Evolutionary conservation across 768 basidiomycete genomes (phyloP), one percentile per base, ranked within the genome.

Genomic region (Suillus paluster): DNA sequence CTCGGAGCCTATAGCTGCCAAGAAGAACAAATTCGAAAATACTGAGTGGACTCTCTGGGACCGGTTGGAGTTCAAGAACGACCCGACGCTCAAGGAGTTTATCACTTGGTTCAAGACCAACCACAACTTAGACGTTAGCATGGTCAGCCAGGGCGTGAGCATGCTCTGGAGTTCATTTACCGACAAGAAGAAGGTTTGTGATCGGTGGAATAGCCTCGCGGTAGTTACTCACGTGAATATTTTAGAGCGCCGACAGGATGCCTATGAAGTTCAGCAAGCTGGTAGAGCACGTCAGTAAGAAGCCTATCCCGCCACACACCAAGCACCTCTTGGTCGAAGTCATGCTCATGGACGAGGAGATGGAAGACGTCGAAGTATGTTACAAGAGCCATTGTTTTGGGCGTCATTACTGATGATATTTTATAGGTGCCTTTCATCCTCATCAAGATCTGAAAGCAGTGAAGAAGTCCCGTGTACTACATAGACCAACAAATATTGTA

Each of bases 21-120:
- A 84, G 64, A 98, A 97, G 81, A 82, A 87, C 66, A 97, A 95
- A 84, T 98, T 95, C 73, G 88, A 89, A 59, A 75, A 81, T 48
- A 91, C 85, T 1, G 94, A 97, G 66, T 99, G 97, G 97, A 98
- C 97, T 5, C 83, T 99, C 44, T 99, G 97, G 97, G 95, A 99
- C 78, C 89, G 97, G 58, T 94, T 99, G 80, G 91, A 94, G 76
- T 93, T 99, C 77, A 83, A 86, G 71, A 87, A 90, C 68, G 89
- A 99, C 73, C 93, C 95, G 5, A 93, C 95, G 5, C 83, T 99
- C 63, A 81, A 89, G 69, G 89, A 97, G 19, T 86, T 99, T 72
- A 75, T 97, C 36, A 74, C 85, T 58, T 94, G 86, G 85, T 98
- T 99, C 86, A 81, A 87, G 78, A 81, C 81, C 54, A 84, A 90